Evolutionary conservation across 345 rosid genomes (phyloP), one percentile per base, ranked within the genome.

Genomic region (Rhodamnia argentea): DNA sequence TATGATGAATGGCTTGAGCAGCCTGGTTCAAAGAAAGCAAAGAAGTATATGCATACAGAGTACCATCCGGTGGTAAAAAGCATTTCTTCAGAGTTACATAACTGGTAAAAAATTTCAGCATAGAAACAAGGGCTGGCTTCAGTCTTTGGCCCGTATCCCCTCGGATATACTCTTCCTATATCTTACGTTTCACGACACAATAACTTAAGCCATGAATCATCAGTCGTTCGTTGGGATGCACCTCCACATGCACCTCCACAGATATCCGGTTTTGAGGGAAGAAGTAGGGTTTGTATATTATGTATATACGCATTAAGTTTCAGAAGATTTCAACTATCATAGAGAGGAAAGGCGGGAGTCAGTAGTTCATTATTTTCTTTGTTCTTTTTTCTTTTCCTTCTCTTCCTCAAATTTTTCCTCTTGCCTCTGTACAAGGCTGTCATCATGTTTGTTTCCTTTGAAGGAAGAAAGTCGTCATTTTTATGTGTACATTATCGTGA

Each of bases 41-140:
- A 89, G 89, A 91, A 88, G 91, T 90, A 89, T 85, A 64, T 96
- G 93, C 98, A 95, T 89, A 95, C 99, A 32, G 94, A 84, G 85
- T 97, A 95, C 91, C 99, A 96, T 91, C 98, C 97, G 7, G 88
- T 96, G 32, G 94, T 93, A 7, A 96, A 97, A 90, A 97, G 95
- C 86, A 87, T 96, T 76, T 90, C 95, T 1, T 85, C 98, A 1
- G 95, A 96, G 93, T 88, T 95, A 89, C 92, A 93, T 86, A 94
- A 96, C 84, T 97, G 99, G 99, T 96, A 88, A 90, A 86, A 82
- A 40, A 57, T 57, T 57, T 52, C 20, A 15, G 27, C 32, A n/a
- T 50, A 8, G 42, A 52, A 58, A 51, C 54, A 3, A 47, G 84
- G 84, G 53, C 57, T 37, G 78, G 78, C 78, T 40, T 70, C 81